These are phyloP conservation scores for Scheffersomyces insectosa DNA, from an alignment of 1,139 yeast genomes.

Conservation along the genomic window DNA sequence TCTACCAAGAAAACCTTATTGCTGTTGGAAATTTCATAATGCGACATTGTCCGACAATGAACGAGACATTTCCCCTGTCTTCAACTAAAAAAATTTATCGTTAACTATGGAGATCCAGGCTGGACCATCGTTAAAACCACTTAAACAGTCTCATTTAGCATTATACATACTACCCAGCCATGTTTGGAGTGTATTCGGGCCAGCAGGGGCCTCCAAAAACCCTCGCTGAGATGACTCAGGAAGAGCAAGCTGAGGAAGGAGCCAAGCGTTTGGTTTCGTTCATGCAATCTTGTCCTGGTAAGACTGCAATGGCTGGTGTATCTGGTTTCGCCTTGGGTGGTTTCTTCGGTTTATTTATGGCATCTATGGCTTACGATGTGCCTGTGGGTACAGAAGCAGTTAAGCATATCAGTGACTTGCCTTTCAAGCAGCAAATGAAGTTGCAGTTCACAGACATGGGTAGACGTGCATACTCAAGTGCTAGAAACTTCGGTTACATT, in stretches of 20 bases:
- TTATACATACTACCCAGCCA: slow-evolving; percentile 2
- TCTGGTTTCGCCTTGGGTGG: slow-evolving; percentile 97
- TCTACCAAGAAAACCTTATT: too few relatives aligned
- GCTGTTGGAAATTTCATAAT: too few relatives aligned
- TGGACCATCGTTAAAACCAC: too few relatives aligned
- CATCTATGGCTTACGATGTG: slow-evolving; percentile 84
- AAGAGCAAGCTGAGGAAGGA: slow-evolving; percentile 90
- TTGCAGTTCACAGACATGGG: slow-evolving; percentile 93
- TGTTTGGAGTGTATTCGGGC: slow-evolving; percentile 27
- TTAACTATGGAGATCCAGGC: too few relatives aligned
- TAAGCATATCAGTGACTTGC: slow-evolving; percentile 70
- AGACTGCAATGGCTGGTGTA: slow-evolving; percentile 87
- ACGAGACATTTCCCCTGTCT: too few relatives aligned
- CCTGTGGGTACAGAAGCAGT: slow-evolving; percentile 65
- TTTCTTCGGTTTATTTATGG: slow-evolving; percentile 95
- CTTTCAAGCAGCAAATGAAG: slow-evolving; percentile 91
- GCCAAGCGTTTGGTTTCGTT: slow-evolving; percentile 81
- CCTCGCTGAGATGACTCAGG: slow-evolving; percentile 75
- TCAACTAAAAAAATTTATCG: too few relatives aligned
- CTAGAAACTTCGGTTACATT: slow-evolving; percentile 91
- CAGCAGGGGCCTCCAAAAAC: slow-evolving; percentile 37
- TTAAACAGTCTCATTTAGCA: too few relatives aligned
- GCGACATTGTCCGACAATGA: too few relatives aligned
- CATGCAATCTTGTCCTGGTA: slow-evolving; percentile 96
- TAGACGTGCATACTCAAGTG: slow-evolving; percentile 77